phyloP scores from a whole-genome alignment of 495 filamentous ascomycete species.

The Trichocladium uniseriatum region DNA sequence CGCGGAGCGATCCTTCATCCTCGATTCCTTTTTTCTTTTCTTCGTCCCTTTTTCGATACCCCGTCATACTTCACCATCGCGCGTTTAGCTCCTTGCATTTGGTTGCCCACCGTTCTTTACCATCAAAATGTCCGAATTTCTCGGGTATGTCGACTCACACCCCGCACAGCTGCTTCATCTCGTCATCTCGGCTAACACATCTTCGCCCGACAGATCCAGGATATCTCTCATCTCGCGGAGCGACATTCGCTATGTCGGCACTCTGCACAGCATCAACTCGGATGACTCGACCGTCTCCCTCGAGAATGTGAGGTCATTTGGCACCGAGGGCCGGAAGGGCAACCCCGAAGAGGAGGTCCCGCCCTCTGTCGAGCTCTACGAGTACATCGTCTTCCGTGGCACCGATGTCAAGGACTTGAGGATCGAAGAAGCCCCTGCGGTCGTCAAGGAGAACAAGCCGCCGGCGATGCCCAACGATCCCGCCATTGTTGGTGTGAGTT shows the following conservation, averaged over 20 bases:
- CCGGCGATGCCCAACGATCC: conserved; percentile 87
- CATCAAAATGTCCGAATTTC: conserved; percentile 41
- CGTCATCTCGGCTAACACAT: conserved; percentile 17
- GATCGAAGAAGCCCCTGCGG: conserved; percentile 65
- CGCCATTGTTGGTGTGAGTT: conserved; percentile 93
- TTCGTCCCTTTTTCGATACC: conserved; percentile 9
- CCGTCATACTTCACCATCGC: background rate
- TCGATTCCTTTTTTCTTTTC: background rate
- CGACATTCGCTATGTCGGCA: conserved; percentile 97
- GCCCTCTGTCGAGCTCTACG: conserved; percentile 77
- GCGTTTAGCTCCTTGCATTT: conserved; percentile 3
- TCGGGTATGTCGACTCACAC: conserved; percentile 32
- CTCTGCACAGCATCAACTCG: conserved; percentile 95
- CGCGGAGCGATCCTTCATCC: conserved; percentile 3
- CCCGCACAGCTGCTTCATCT: background rate
- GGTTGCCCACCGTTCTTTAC: background rate
- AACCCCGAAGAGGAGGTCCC: conserved; percentile 72
- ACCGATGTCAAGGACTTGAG: conserved; percentile 97
- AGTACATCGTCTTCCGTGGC: conserved; percentile 98
- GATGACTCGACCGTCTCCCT: conserved; percentile 92
- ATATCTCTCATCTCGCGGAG: conserved; percentile 94
- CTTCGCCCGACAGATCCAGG: conserved; percentile 44
- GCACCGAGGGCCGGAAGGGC: conserved; percentile 79
- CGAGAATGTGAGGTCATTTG: conserved; percentile 86
- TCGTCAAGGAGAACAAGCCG: conserved; percentile 58